Percentiles rank a stretch among this genome's conserved stretches.
phyloP scores from a whole-genome alignment of 2,329 filamentous ascomycete genomes.

The Huntiella moniliformis region DNA sequence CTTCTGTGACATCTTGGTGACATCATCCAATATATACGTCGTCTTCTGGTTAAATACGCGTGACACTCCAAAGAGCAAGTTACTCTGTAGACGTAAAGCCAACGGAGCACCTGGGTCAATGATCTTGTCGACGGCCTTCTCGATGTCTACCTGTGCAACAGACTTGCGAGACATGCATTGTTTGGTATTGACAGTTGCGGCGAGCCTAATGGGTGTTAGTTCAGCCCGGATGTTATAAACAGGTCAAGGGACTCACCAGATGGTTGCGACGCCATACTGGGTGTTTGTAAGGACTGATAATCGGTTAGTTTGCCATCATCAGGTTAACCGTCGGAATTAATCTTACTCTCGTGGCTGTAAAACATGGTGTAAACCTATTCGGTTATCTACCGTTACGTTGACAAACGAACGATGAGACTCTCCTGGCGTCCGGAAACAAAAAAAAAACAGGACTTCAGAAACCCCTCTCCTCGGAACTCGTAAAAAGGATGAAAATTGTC shows the following conservation, averaged over 20 bases:
- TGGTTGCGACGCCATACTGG: constrained; percentile 82
- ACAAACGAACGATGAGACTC: no score
- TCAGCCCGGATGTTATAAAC: background rate
- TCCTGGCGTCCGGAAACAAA: no score
- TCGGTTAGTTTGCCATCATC: constrained; percentile 15
- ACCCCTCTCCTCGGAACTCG: no score
- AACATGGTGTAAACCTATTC: constrained; percentile 46
- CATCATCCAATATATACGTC: constrained; percentile 65
- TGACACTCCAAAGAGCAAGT: constrained; percentile 68
- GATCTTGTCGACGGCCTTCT: constrained; percentile 78
- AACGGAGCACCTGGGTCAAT: constrained; percentile 64
- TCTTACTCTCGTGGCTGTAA: constrained; percentile 81
- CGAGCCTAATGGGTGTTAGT: constrained; percentile 42
- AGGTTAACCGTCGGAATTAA: no score
- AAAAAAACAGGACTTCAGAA: no score
- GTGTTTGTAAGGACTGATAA: constrained; percentile 57
- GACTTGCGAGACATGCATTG: constrained; percentile 67
- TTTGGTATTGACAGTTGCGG: constrained; percentile 66
- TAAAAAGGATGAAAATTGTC: no score
- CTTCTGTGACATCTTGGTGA: constrained; percentile 35
- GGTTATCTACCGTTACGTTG: no score
- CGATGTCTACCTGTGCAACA: constrained; percentile 73
- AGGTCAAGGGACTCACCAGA: constrained; percentile 46
- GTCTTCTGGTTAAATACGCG: constrained; percentile 79
- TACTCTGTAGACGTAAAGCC: constrained; percentile 76